Conservation (phyloP, 495 filamentous ascomycete species). For the Neurospora terricola region DNA sequence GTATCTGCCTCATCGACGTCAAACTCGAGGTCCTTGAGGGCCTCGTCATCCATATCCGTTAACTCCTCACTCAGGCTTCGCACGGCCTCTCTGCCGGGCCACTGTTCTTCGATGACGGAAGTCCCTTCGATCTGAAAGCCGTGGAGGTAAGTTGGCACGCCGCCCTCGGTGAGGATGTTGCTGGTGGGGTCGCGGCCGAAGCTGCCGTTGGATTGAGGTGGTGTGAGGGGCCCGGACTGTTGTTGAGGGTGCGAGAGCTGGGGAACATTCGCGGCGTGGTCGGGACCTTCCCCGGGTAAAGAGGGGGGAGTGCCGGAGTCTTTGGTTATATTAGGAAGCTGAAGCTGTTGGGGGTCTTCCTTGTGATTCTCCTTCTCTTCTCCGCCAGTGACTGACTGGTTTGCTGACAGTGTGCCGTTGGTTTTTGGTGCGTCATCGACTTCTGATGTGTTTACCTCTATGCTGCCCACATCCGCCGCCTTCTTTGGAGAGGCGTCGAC, state of each 20-base stretch:
- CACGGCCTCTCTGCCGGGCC: slow-evolving; percentile 65
- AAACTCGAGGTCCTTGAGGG: slow-evolving; percentile 52
- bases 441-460: slow-evolving; percentile 33
- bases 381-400: slow-evolving; percentile 8
- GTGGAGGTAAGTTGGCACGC: slow-evolving; percentile 81
- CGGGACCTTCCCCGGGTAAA: slow-evolving; percentile 20
- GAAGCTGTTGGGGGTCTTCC: slow-evolving; percentile 19
- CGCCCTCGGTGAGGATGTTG: slow-evolving; percentile 56
- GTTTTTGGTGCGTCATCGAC: slow-evolving; percentile 18
- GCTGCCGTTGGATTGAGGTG: slow-evolving; percentile 41
- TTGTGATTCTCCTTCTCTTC: neutral
- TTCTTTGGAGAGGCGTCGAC: slow-evolving; percentile 4
- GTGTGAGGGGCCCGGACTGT: slow-evolving; percentile 29
- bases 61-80: slow-evolving; percentile 77
- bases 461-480: slow-evolving; percentile 20
- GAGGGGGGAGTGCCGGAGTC: slow-evolving; percentile 30
- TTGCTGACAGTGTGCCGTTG: slow-evolving; percentile 24
- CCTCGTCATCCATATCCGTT: slow-evolving; percentile 80
- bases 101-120: slow-evolving; percentile 42
- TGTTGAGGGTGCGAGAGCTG: slow-evolving; percentile 17
- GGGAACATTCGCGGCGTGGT: slow-evolving; percentile 1
- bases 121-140: slow-evolving; percentile 72
- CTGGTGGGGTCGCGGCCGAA: slow-evolving; percentile 22
- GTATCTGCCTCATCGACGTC: slow-evolving; percentile 32
- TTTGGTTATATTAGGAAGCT: slow-evolving; percentile 7